Conservation (phyloP, 2,329 filamentous ascomycete genomes). For the Lizonia empirigonia region DNA sequence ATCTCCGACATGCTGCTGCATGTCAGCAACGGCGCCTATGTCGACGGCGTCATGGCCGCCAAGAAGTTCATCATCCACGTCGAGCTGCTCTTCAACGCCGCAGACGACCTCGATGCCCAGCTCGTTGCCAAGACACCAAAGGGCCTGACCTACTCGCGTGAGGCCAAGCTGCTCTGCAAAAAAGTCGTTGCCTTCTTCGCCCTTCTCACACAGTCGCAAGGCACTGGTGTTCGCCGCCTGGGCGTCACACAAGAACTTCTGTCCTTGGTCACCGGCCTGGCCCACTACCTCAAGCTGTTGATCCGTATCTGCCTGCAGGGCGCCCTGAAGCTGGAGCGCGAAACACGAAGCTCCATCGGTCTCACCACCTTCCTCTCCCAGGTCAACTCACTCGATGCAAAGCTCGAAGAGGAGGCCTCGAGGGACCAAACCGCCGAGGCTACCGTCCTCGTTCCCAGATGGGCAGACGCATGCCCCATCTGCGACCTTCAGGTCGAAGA, state of each 20-base stretch:
- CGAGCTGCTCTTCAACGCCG: constrained; percentile 86
- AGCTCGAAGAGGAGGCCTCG: constrained; percentile 45
- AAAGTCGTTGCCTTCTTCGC: constrained; percentile 99
- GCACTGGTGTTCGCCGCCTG: constrained; percentile 84
- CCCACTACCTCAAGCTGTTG: constrained; percentile 95
- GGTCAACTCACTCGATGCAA: constrained; percentile 76
- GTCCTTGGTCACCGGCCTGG: constrained; percentile 93
- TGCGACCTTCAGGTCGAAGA: constrained; percentile 93
- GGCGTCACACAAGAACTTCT: constrained; percentile 97
- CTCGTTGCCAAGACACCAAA: constrained; percentile 74
- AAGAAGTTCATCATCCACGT: constrained; percentile 97
- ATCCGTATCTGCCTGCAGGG: constrained; percentile 97
- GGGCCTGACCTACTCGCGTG: constrained; percentile 86
- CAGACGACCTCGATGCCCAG: constrained; percentile 79
- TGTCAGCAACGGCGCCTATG: constrained; percentile 95
- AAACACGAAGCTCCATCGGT: constrained; percentile 74
- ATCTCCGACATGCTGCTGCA: constrained; percentile 99
- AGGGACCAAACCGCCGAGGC: constrained; percentile 51
- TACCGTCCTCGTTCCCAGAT: constrained; percentile 52
- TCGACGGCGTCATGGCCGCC: constrained; percentile 92
- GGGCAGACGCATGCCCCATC: constrained; percentile 75
- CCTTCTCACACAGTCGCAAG: constrained; percentile 90
- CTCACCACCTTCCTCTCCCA: constrained; percentile 83
- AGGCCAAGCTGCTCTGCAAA: constrained; percentile 99
- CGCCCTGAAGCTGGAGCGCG: constrained; percentile 86